Evolutionary conservation across 2,329 filamentous ascomycete species (phyloP).

Genomic region (Microsporum ferrugineum): DNA sequence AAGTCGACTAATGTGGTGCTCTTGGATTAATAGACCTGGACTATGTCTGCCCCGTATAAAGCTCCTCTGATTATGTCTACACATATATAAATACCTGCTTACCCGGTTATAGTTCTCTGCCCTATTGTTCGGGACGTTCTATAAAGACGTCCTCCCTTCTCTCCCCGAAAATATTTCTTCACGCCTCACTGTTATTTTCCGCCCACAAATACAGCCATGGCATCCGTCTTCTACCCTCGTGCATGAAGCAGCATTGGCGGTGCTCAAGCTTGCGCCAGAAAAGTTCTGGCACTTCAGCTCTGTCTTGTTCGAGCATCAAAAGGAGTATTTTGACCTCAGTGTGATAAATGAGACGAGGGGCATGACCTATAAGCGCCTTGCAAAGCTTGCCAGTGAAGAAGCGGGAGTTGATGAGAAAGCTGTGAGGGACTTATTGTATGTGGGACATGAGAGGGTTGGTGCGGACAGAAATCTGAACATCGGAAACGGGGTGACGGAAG

Average conservation of each 20-base stretch:
- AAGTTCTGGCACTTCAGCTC: slow-evolving; percentile 73
- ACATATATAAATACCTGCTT: slow-evolving; percentile 1
- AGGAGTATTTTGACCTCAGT: slow-evolving; percentile 70
- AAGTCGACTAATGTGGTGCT: not conserved
- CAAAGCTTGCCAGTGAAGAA: slow-evolving; percentile 49
- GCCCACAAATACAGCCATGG: slow-evolving; percentile 90
- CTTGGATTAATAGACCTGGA: slow-evolving; percentile 51
- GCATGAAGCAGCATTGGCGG: slow-evolving; percentile 67
- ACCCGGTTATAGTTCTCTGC: slow-evolving; percentile 42
- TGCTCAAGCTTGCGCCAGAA: slow-evolving; percentile 56
- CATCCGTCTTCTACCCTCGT: slow-evolving; percentile 70
- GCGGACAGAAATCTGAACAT: slow-evolving; percentile 59
- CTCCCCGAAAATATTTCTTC: slow-evolving; percentile 49
- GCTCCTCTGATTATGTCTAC: not conserved
- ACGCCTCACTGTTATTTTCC: slow-evolving; percentile 65
- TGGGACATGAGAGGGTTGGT: slow-evolving; percentile 53
- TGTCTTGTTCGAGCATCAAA: slow-evolving; percentile 57
- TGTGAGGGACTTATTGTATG: slow-evolving; percentile 56
- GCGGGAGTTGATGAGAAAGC: slow-evolving; percentile 60
- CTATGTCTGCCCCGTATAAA: slow-evolving; percentile 65
- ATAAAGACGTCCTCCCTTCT: slow-evolving; percentile 51
- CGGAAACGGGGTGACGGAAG: slow-evolving; percentile 73
- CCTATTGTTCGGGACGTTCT: slow-evolving; percentile 68
- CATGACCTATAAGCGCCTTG: slow-evolving; percentile 66
- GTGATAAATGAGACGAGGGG: slow-evolving; percentile 79